Percentiles rank a stretch among this genome's conserved stretches.
Evolutionary conservation across 352 stramenopile genomes (phyloP).

Genomic region (Globisporangium cystogenes): DNA sequence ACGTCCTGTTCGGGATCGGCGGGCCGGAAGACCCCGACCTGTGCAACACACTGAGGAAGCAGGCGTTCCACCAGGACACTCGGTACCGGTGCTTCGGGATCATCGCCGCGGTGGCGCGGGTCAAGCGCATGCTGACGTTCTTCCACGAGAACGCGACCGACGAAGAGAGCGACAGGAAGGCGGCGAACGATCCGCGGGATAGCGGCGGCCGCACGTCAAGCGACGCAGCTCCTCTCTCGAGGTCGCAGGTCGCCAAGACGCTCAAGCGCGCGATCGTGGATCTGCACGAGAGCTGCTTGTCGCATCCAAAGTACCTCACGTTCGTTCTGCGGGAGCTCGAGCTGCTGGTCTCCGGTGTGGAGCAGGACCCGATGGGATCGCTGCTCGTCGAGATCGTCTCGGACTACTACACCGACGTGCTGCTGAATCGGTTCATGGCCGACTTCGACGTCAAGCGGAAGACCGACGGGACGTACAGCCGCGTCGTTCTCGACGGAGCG

Average conservation of each 20-base stretch:
- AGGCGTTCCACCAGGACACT: slow-evolving; percentile 46
- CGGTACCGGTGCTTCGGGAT: slow-evolving; percentile 46
- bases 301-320: slow-evolving; percentile 22
- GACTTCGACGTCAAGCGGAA: slow-evolving; percentile 24
- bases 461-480: slow-evolving; percentile 21
- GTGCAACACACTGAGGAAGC: slow-evolving; percentile 45
- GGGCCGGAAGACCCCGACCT: slow-evolving; percentile 41
- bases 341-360: slow-evolving; percentile 18
- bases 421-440: slow-evolving; percentile 37
- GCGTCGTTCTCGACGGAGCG: slow-evolving; percentile 22
- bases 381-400: slow-evolving; percentile 30
- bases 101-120: slow-evolving; percentile 30
- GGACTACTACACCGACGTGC: slow-evolving; percentile 37
- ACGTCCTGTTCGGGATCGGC: slow-evolving; percentile 46
- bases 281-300: slow-evolving; percentile 22
- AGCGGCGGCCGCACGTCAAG: background rate
- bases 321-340: slow-evolving; percentile 45
- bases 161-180: background rate
- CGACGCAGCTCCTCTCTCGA: background rate
- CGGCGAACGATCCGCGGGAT: background rate
- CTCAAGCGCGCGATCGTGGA: slow-evolving; percentile 22
- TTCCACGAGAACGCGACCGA: slow-evolving; percentile 16
- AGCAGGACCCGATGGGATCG: slow-evolving; percentile 16
- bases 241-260: slow-evolving; percentile 8
- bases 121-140: slow-evolving; percentile 24